These are phyloP conservation scores for Ceratocystis smalleyi DNA, from an alignment of 2,329 filamentous ascomycete genomes.

Conservation along the genomic window DNA sequence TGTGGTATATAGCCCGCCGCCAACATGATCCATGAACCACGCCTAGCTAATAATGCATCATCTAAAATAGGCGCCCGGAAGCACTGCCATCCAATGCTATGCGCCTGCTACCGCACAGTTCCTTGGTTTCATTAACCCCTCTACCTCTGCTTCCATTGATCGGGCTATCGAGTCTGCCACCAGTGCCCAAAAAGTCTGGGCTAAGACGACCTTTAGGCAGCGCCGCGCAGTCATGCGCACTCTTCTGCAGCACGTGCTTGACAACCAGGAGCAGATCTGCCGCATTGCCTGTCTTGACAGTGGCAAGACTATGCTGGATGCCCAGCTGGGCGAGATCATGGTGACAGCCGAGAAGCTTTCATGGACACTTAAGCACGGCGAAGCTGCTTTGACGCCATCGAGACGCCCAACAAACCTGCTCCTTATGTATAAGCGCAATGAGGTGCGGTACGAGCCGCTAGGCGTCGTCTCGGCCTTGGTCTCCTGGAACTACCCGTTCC, in stretches of 20 bases:
- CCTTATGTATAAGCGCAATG: conserved; percentile 91
- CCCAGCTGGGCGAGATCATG: conserved; percentile 82
- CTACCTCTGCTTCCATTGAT: conserved; percentile 64
- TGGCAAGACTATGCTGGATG: conserved; percentile 92
- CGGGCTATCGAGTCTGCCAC: conserved; percentile 57
- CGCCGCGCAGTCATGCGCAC: conserved; percentile 66
- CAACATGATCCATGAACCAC: neutral
- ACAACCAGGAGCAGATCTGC: conserved; percentile 79
- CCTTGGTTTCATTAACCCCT: conserved; percentile 64
- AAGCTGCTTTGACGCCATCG: conserved; percentile 58
- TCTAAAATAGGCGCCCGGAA: conserved; percentile 37
- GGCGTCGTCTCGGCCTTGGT: conserved; percentile 87
- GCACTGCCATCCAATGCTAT: conserved; percentile 64
- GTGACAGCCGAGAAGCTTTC: conserved; percentile 86
- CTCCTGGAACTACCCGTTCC: conserved; percentile 95
- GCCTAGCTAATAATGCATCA: conserved; percentile 3
- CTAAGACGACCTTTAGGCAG: conserved; percentile 58
- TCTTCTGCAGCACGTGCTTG: conserved; percentile 66
- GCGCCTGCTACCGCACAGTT: conserved; percentile 77
- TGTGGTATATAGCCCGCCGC: conserved; percentile 30
- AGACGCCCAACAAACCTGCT: conserved; percentile 73
- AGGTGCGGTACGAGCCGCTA: conserved; percentile 77
- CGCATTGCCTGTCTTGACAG: conserved; percentile 77
- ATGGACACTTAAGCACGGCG: conserved; percentile 87
- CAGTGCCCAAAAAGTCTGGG: conserved; percentile 63